Evolutionary conservation across 306 rosid species (phyloP).

Genomic region (Cucurbita pepo): DNA sequence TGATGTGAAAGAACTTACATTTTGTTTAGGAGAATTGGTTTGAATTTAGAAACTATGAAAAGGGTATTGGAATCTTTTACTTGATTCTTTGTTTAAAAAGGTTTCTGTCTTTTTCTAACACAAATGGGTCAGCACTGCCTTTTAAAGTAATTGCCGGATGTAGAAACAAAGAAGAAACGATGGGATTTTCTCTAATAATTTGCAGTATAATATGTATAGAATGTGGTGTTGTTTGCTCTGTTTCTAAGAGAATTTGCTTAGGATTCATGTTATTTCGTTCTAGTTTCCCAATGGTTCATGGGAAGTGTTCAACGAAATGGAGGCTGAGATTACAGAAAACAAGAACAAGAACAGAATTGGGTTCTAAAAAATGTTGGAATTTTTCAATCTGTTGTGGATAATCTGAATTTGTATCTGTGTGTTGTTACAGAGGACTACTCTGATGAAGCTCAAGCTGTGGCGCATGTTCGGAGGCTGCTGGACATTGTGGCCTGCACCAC

Average conservation of each 20-base stretch:
- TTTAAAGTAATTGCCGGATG: background rate
- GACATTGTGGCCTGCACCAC: conserved; percentile 73
- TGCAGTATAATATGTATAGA: background rate
- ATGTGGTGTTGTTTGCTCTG: background rate
- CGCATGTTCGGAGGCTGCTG: conserved; percentile 70
- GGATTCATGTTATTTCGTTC: background rate
- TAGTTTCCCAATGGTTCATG: too few species aligned
- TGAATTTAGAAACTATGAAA: background rate
- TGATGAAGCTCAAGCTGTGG: conserved; percentile 32
- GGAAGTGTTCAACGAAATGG: too few species aligned
- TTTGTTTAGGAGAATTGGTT: background rate
- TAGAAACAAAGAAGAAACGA: background rate
- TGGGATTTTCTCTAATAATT: background rate
- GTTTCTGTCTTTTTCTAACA: background rate
- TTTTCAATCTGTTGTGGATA: background rate
- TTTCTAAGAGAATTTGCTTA: background rate
- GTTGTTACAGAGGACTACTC: conserved; percentile 41
- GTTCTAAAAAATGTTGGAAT: background rate
- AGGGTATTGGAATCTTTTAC: background rate
- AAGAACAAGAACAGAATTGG: background rate
- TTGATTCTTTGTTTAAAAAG: background rate
- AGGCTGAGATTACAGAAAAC: too few species aligned
- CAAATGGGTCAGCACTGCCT: background rate
- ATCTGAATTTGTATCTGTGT: background rate
- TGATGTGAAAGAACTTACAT: background rate